Evolutionary conservation across 768 basidiomycete species (phyloP), one percentile per base, ranked within the genome.

Genomic region (Lepiota venenata): DNA sequence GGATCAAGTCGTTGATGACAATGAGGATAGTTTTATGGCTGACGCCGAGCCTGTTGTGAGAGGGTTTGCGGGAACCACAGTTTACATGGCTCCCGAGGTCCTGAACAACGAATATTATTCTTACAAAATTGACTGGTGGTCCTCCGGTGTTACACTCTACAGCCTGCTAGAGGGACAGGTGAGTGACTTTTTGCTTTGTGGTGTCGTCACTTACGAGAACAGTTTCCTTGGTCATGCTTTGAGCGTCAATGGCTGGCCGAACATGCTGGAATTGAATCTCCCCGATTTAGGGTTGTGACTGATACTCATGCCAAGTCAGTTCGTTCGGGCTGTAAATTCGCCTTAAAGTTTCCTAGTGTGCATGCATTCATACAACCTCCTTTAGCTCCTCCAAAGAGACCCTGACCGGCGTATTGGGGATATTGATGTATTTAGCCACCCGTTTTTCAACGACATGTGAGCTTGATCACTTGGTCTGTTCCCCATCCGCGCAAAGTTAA

Each of bases 91-190:
- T 10, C 60, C 60, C 22, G 58, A 61, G 37, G 56, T 42, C 6
- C 27, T 61, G 15, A 48, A 35, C 39, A 53, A 54, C 18, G 58
- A 59, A 5, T 39, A 42, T n/a, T 58, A 61, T 47, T 53, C 56
- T 15, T 59, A 56, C 22, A 58, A 61, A 56, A 50, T 58, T 22
- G 60, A 59, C 35, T 57, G 58, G 56, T 61, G 60, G 58, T 55
- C 56, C 10, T 43, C 56, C 45, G 60, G 60, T 11, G 38, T 55
- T 22, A 55, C 54, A 11, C 27, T 54, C 16, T 61, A 55, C 41
- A 56, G 56, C 27, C 44, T 61, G 4, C 42, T 59, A 12, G 56
- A 61, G 41, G 60, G 59, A 27, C 50, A 50, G 21, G 59, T 59
- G 49, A 45, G 60, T 39, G 20, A 32, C n/a, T 11, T 14, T 50